Conservation (phyloP, 176 grass and related monocot species). For the Raddia distichophylla region DNA sequence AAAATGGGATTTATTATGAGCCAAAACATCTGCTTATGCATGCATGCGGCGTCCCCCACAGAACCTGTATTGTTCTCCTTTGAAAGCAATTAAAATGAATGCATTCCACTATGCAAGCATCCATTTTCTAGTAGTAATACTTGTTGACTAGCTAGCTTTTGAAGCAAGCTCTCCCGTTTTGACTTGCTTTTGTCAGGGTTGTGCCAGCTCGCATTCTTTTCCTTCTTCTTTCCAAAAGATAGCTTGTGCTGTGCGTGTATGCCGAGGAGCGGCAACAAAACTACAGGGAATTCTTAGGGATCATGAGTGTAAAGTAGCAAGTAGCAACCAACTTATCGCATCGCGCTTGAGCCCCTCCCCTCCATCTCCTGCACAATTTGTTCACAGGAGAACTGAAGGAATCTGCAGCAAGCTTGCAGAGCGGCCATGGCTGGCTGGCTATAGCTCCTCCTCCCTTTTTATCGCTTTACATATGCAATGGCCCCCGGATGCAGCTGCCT, state of each 20-base stretch:
- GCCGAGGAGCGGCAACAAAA: slow-evolving; percentile 47
- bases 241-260: slow-evolving; percentile 30
- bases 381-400: slow-evolving; percentile 38
- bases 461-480: slow-evolving; percentile 46
- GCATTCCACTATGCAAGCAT: slow-evolving; percentile 35
- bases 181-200: slow-evolving; percentile 57
- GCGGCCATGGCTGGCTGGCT: slow-evolving; percentile 15
- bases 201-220: slow-evolving; percentile 34
- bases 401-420: slow-evolving; percentile 25
- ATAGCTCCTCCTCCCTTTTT: slow-evolving; percentile 29
- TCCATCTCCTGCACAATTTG: slow-evolving; percentile 31
- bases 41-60: slow-evolving; percentile 12
- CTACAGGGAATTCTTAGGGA: slow-evolving; percentile 62
- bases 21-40: slow-evolving; percentile 14
- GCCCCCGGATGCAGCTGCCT: slow-evolving; percentile 35
- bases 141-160: slow-evolving; percentile 37
- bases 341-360: slow-evolving; percentile 22
- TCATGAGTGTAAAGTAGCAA: slow-evolving; percentile 62
- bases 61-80: slow-evolving; percentile 23
- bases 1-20: slow-evolving; percentile 10
- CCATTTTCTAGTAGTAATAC: not conserved
- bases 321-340: slow-evolving; percentile 40
- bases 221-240: slow-evolving; percentile 62
- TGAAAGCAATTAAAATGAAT: slow-evolving; percentile 17
- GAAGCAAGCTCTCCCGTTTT: slow-evolving; percentile 52